Conservation (phyloP, 768 basidiomycete genomes). For the Hysterangium stoloniferum region DNA sequence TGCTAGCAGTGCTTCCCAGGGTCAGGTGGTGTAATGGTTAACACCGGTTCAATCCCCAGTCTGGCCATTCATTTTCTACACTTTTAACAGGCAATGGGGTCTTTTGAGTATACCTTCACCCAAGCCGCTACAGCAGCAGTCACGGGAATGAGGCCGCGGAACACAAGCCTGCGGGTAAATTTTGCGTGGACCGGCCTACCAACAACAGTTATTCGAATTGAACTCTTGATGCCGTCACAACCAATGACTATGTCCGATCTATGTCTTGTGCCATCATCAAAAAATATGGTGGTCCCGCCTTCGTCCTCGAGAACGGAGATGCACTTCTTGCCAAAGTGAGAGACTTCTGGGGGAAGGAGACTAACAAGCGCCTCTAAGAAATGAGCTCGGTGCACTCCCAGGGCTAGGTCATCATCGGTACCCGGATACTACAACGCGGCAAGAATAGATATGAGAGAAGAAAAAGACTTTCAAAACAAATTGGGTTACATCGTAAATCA, state of each 20-base stretch:
- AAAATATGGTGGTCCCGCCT: constrained; percentile 27
- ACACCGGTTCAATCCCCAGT: too few species aligned
- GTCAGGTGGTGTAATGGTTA: too few species aligned
- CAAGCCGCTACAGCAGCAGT: constrained; percentile 35
- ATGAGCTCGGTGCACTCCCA: constrained; percentile 42
- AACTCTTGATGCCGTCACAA: constrained; percentile 38
- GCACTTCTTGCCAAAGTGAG: constrained; percentile 47
- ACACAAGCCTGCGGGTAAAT: constrained; percentile 42
- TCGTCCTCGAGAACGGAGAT: constrained; percentile 23
- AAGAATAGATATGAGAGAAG: too few species aligned
- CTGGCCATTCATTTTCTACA: too few species aligned
- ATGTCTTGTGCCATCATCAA: constrained; percentile 40
- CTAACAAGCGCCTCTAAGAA: constrained; percentile 43
- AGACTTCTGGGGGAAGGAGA: constrained; percentile 32
- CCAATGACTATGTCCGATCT: constrained; percentile 44
- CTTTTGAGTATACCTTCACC: constrained; percentile 30
- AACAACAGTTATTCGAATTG: constrained; percentile 31
- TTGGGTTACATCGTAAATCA: constrained; percentile 43
- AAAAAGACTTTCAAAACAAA: constrained; percentile 16
- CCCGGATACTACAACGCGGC: constrained; percentile 25
- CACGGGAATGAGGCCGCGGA: constrained; percentile 39
- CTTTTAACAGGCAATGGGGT: constrained; percentile 36
- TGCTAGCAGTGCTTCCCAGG: too few species aligned
- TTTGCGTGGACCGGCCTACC: constrained; percentile 18
- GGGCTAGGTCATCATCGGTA: constrained; percentile 27